Evolutionary conservation across 2,329 filamentous ascomycete species (phyloP), one percentile per base, ranked within the genome.

Genomic region (Teratosphaeria viscida): DNA sequence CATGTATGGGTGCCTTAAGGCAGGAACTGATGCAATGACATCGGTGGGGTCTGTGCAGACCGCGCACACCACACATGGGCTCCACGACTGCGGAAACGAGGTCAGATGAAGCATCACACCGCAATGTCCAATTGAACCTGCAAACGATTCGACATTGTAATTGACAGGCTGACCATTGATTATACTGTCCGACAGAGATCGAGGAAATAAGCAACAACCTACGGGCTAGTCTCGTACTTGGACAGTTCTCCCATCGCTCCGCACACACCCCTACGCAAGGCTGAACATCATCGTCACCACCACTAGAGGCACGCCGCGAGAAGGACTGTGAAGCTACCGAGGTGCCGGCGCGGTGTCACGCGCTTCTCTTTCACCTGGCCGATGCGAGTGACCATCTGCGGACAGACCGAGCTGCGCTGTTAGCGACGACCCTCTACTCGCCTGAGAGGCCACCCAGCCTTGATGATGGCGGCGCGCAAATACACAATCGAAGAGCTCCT

Each of bases 401-500:
- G 19, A n/a, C 43, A 49, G 43, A 49, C 43, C 43, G 43, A 23
- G 16, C 43, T 49, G 19, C 19, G 10, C 10, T 49, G 2, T 10
- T 49, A 49, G n/a, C 16, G 7, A n/a, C 43, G 19, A 49, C 8
- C 43, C 19, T 19, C 43, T n/a, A 19, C 8, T 5, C 5, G 43
- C 43, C 43, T 49, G 43, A 49, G 43, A n/a, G 43, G 43, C 43
- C 19, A n/a, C 16, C 16, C n/a, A 49, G 59, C 59, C 57, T 60
- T 57, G 56, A 64, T 56, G 54, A 73, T 72, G 69, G 63, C 68
- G 19, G 60, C 66, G 54, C 73, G 79, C 70, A 82, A 84, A 79
- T 96, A 96, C 75, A 82, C 88, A 63, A 80, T 83, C 74, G 89
- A 92, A 64, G 82, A 88, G 75, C 80, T 97, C 67, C 79, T 90